Evolutionary conservation across 768 basidiomycete genomes (phyloP), one percentile per base, ranked within the genome.

Genomic region (Pulveroboletus sp.): DNA sequence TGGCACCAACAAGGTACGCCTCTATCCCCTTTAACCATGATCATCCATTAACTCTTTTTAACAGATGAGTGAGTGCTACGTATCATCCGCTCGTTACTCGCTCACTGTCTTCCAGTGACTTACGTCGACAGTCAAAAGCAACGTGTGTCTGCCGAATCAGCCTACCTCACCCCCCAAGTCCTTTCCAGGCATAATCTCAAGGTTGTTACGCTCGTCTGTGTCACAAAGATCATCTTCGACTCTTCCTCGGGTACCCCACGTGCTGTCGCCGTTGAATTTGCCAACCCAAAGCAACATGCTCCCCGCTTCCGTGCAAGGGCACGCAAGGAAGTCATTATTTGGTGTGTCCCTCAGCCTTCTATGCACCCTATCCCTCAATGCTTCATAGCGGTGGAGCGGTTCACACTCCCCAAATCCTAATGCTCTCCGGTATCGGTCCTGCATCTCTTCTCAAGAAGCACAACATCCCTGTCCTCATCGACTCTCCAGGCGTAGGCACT

Each of bases 341-440:
- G 78, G 84, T 84, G 62, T 55, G 80, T 49, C 40, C 5, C 37
- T 46, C 9, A 0, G 13, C 10, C 11, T 2, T 27, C 10, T 15
- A 30, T 21, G 4, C 13, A 2, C 17, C 10, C 13, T 14, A 13
- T 39, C 8, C 11, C 17, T 46, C 37, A 57, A 38, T 17, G 0
- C 17, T 31, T 10, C 41, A 37, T 30, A 85, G 83, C 11, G 82
- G 76, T 28, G 83, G 83, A 0, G 76, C 83, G 3, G 63, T 86
- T 7, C 82, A 86, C 55, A 76, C 82, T 6, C 84, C 84, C 4
- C 68, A 86, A 71, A 76, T 87, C 44, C 73, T 88, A 13, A 76
- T 86, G 75, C 73, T 88, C 15, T 88, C 86, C 15, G 91, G 91
- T 10, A 70, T 93, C 41, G 91, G 90, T 3, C 86, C 88, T 32